Evolutionary conservation across 1,139 yeast species (phyloP), one percentile per base, ranked within the genome.

Genomic region (Protomyces lactucae-debilis): DNA sequence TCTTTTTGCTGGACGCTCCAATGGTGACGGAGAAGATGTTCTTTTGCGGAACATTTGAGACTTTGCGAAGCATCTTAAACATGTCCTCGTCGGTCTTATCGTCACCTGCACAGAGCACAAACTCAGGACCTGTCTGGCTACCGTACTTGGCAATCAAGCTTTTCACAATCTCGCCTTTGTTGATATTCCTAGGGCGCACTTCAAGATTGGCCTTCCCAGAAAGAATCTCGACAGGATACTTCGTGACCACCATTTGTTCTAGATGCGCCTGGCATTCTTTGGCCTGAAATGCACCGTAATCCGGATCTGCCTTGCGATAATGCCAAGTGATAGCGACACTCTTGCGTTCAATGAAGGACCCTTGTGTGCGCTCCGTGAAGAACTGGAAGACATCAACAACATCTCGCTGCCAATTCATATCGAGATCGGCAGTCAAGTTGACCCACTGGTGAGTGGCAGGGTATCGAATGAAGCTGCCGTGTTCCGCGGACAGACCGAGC

Each of bases 311-410:
- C 64, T 96, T 82, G 71, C 99, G 84, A 74, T 93, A 93, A 76
- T 95, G 99, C 99, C 99, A 95, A 0, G 98, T 92, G 65, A 93
- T 78, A 0, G 99, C 98, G 16, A 93, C 97, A 71, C 90, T 87
- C 75, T 95, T 95, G 72, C 82, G 82, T 75, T 95, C 99, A 66
- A 89, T 85, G 68, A 83, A 82, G 0, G 97, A 82, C 4, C 97
- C 98, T 2, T 96, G 97, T 0, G 99, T 95, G 68, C 85, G 85
- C 57, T 87, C 92, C 0, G 97, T 90, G 75, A 84, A 90, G 61
- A 83, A 79, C 61, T 79, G 82, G 78, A 88, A 89, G 3, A 89
- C 84, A 35, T 85, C 86, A 66, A 84, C 85, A 14, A 91, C 98
- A 64, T 83, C 85, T 35, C 77, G 74, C 75, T 92, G 97, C 99